Conservation (phyloP, 306 rosid genomes). For the Comarum palustre region DNA sequence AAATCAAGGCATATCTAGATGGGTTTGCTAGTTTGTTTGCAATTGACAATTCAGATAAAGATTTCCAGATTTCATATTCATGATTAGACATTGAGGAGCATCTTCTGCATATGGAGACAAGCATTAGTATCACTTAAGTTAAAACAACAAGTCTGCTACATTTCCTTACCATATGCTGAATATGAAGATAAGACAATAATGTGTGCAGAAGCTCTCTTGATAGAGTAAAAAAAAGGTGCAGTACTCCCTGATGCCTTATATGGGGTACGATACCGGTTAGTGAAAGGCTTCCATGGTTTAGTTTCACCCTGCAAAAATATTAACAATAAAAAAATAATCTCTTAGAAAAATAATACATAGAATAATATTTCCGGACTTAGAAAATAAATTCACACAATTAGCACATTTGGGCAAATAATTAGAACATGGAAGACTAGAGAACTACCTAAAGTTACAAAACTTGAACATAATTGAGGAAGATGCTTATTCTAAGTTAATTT, state of each 20-base stretch:
- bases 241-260: slow-evolving; percentile 35
- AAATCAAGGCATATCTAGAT: background rate
- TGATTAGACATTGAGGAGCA: background rate
- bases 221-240: slow-evolving; percentile 48
- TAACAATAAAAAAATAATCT: background rate
- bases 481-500: background rate
- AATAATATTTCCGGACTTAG: background rate
- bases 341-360: background rate
- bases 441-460: background rate
- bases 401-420: background rate
- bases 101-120: background rate
- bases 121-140: background rate
- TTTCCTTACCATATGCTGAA: slow-evolving; percentile 60
- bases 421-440: background rate
- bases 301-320: slow-evolving; percentile 52
- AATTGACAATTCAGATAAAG: background rate
- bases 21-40: background rate
- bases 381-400: background rate
- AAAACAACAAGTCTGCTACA: background rate
- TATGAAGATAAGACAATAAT: slow-evolving; percentile 71
- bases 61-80: background rate
- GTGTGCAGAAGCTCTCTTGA: slow-evolving; percentile 77
- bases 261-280: slow-evolving; percentile 48
- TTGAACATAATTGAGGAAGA: background rate
- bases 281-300: slow-evolving; percentile 62